A percentile compares a stretch with the other conserved stretches of the same genome.
These are phyloP conservation scores for Aspergillus ochraceus DNA, from an alignment of 2,329 filamentous ascomycete genomes.

Conservation along the genomic window DNA sequence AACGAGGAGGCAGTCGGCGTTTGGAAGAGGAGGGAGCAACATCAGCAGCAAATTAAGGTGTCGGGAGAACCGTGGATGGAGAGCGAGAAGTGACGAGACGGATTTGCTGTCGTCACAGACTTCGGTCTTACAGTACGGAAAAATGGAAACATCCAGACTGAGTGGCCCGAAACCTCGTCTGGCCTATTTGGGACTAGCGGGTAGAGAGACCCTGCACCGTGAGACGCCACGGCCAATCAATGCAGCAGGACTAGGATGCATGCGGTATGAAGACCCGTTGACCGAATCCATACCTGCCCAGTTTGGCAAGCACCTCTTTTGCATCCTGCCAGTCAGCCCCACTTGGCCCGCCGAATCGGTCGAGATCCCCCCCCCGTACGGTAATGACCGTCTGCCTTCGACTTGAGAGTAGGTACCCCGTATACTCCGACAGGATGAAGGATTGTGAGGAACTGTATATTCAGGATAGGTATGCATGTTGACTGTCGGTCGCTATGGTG, in stretches of 20 bases:
- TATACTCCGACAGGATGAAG: too few relatives aligned
- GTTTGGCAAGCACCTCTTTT: neutral
- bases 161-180: neutral
- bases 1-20: neutral
- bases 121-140: neutral
- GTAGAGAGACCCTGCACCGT: neutral
- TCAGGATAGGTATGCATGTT: too few relatives aligned
- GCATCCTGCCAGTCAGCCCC: neutral
- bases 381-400: neutral
- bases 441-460: too few relatives aligned
- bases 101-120: too few relatives aligned
- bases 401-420: too few relatives aligned
- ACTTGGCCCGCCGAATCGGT: neutral
- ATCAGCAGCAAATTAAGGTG: neutral
- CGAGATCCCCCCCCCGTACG: neutral
- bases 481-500: too few relatives aligned
- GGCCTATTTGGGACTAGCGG: neutral
- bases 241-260: neutral
- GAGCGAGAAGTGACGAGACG: neutral
- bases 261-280: neutral
- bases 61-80: neutral
- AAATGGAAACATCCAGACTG: neutral
- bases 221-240: neutral
- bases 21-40: neutral
- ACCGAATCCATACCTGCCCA: neutral